These are phyloP conservation scores for Wickerhamomyces strasburgensis DNA, from an alignment of 805 yeast genomes.

Conservation along the genomic window DNA sequence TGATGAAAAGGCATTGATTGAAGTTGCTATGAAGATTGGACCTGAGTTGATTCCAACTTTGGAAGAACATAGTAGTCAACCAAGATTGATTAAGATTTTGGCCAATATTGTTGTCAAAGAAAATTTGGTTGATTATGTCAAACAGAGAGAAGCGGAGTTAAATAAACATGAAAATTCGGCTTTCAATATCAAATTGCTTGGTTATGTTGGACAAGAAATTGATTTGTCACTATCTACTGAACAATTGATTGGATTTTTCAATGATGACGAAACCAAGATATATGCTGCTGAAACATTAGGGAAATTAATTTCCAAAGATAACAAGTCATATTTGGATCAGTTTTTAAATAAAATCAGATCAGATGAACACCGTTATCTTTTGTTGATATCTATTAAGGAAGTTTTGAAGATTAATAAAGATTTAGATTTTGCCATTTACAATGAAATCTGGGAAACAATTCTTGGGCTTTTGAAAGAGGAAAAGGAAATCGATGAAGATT, in stretches of 20 bases:
- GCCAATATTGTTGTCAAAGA: constrained; percentile 23
- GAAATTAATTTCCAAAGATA: constrained; percentile 37
- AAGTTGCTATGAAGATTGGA: constrained; percentile 23
- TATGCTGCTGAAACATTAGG: constrained; percentile 54
- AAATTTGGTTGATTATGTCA: constrained; percentile 19
- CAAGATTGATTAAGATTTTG: constrained; percentile 21
- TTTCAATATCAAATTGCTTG: constrained; percentile 42
- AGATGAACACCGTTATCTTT: constrained; percentile 22
- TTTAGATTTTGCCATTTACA: constrained; percentile 21
- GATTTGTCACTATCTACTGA: constrained; percentile 31
- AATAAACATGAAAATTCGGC: constrained; percentile 18
- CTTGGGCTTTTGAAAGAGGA: constrained; percentile 10
- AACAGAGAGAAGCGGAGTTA: constrained; percentile 18
- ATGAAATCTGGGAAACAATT: constrained; percentile 25
- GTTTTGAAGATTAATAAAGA: constrained; percentile 21
- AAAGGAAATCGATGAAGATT: constrained; percentile 20
- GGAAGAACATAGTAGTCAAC: constrained; percentile 15
- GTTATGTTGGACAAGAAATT: constrained; percentile 39
- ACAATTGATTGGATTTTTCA: constrained; percentile 32
- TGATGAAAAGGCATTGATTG: constrained; percentile 24
- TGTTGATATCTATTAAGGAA: constrained; percentile 29
- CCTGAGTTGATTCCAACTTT: constrained; percentile 23
- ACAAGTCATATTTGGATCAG: constrained; percentile 32
- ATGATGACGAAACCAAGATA: constrained; percentile 33
- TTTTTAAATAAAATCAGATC: constrained; percentile 30